phyloP scores from a whole-genome alignment of 164 flowering plant genomes.

The Chimonanthus salicifolius region DNA sequence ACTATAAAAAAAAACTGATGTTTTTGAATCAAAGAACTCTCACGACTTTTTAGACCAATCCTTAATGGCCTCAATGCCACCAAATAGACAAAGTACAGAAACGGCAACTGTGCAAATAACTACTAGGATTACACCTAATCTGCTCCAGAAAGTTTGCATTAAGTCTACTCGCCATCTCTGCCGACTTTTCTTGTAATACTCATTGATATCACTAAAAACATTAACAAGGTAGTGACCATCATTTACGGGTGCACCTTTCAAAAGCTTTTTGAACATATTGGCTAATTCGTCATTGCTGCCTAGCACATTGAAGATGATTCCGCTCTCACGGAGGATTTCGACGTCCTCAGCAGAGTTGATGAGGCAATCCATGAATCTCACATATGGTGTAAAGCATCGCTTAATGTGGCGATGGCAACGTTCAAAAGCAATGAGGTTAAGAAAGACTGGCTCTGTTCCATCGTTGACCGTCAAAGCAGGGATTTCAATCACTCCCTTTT shows the following conservation, averaged over 20 bases:
- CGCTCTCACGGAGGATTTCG: neutral
- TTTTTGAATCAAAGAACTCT: no score
- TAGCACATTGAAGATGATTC: conserved; percentile 11
- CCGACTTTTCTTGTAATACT: conserved; percentile 4
- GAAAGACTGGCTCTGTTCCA: neutral
- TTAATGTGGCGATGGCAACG: neutral
- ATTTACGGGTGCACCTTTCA: neutral
- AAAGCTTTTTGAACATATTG: conserved; percentile 11
- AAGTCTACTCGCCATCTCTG: neutral
- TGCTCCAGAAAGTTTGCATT: conserved; percentile 6
- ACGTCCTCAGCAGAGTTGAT: conserved; percentile 16
- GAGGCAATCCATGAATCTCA: conserved; percentile 19
- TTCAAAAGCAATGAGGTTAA: conserved; percentile 1
- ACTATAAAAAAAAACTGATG: no score
- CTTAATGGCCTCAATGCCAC: conserved; percentile 6
- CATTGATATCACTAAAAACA: conserved; percentile 13
- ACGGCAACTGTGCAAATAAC: neutral
- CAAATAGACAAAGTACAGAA: conserved; percentile 12
- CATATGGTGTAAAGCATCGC: conserved; percentile 14
- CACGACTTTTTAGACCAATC: no score
- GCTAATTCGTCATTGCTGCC: conserved; percentile 10
- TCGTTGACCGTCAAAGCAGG: neutral
- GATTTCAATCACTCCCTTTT: neutral
- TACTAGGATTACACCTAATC: neutral
- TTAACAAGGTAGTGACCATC: conserved; percentile 7